Base-by-base conservation (phyloP, 1,284 basidiomycete species). In the Cerrena zonata region DNA sequence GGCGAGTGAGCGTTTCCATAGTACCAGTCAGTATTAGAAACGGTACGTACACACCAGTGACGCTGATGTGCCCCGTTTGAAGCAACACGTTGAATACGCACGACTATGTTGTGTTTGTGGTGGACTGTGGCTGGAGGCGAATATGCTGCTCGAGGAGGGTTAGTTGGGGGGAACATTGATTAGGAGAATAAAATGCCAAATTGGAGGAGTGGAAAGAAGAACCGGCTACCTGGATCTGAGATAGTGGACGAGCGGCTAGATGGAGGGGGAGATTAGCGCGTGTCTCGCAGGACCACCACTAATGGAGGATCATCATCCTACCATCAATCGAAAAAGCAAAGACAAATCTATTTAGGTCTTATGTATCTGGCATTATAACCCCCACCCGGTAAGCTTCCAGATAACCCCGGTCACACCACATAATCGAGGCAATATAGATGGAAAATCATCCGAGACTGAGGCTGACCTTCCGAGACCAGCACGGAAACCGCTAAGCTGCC, bases 1-100 rank as follows among this genome's bases (percentile, higher is more conserved):
- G 10, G 39, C 21, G 39, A 41, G 39, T 22, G 18, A 41, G 18
- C 23, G 44, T 46, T 46, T 46, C 44, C 44, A 46, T 46, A 46
- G 44, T 46, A 27, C 44, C 11, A 27, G 44, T n/a, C 44, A 27
- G 44, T 19, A 46, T 27, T 46, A 46, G 15, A 46, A 19, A 4
- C 42, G 19, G 23, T 44, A 22, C 12, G 15, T 24, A 44, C 42
- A 22, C 42, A 21, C 18, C 18, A 24, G 23, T 19, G 7, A 34
- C 30, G 30, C 30, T 34, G 7, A 15, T 15, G 15, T 7, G 30
- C 15, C 30, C 30, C 30, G 15, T 7, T 15, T 15, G 15, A 15
- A 15, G 15, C 7, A 34, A 34, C 30, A 34, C 30, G 30, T 34
- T 34, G 30, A 34, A 15, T 34, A 7, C 30, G 7, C 30, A 34